Evolutionary conservation across 768 basidiomycete genomes (phyloP), one percentile per base, ranked within the genome.

Genomic region (Trametopsis cervina): DNA sequence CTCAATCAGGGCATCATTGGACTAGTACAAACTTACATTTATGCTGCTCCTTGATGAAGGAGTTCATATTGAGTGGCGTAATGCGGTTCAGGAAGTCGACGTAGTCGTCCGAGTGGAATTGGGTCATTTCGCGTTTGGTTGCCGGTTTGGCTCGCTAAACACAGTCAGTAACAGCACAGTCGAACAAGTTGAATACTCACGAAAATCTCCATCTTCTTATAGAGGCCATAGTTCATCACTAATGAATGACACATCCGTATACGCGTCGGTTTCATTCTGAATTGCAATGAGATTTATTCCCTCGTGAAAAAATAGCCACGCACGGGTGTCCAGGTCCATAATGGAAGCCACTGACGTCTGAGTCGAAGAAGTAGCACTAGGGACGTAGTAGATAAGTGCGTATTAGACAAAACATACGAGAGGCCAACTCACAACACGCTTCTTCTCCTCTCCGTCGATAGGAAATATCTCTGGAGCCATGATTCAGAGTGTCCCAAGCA

Each of bases 171-270:
- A 43, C 24, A 48, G 33, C 4, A 54, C 44, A 25, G 50, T 46
- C 33, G 26, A 21, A 40, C 15, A 38, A 26, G 21, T 20, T 22
- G 11, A 15, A 10, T 15, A 75, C 96, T 58, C 61, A 97, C 96
- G 59, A 97, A 99, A 56, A 99, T 99, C 67, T 99, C 96, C 96
- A 99, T 99, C 69, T 93, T 93, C 69, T 97, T 97, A 73, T 99
- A 99, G 15, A 99, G 70, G 17, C 94, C 93, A 65, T 97, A 97
- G 69, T 98, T 99, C 96, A 99, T 99, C 47, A 99, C 96, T 44
- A 99, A 75, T 10, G 94, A 94, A 69, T 99, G 96, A 63, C 94
- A 97, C 96, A 99, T 99, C 57, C 95, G 84, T 73, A 98, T 96
- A 27, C 96, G 79, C 18, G 95, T 97, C 4, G 95, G 95, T 62